These are phyloP conservation scores for Phytophthora brassicae DNA, from an alignment of 352 stramenopile species.

Conservation along the genomic window DNA sequence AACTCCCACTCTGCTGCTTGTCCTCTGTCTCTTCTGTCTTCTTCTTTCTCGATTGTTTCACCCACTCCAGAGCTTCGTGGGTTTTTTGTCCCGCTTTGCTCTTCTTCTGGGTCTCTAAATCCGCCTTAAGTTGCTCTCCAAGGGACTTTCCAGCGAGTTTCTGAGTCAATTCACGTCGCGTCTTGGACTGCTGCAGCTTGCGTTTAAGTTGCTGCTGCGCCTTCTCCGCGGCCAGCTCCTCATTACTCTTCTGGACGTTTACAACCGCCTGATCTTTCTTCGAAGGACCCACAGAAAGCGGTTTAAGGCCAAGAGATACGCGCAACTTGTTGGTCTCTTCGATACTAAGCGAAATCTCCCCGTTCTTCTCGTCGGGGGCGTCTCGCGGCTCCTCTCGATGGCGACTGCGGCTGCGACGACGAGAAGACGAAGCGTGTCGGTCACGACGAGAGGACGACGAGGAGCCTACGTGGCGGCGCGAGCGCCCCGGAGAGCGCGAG, in stretches of 20 bases:
- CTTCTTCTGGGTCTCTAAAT: conserved; percentile 14
- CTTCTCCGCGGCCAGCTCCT: conserved; percentile 52
- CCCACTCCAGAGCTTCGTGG: conserved; percentile 64
- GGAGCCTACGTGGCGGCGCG: conserved; percentile 17
- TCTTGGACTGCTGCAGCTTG: conserved; percentile 64
- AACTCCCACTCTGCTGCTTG: conserved; percentile 26
- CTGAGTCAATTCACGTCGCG: conserved; percentile 67
- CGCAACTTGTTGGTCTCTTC: conserved; percentile 84
- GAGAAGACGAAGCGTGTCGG: conserved; percentile 23
- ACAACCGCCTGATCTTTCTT: conserved; percentile 59
- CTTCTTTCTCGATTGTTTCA: conserved; percentile 51
- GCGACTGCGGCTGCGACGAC: conserved; percentile 31
- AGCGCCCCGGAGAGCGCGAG: conserved; percentile 30
- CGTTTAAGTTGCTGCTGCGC: conserved; percentile 52
- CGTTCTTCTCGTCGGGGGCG: conserved; percentile 58
- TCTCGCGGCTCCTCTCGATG: conserved; percentile 11
- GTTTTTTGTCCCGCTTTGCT: conserved; percentile 15
- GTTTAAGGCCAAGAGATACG: conserved; percentile 70
- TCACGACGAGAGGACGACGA: conserved; percentile 24
- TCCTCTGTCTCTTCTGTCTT: conserved; percentile 22
- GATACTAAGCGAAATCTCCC: conserved; percentile 81
- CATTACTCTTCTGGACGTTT: conserved; percentile 66
- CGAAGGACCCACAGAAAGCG: conserved; percentile 47
- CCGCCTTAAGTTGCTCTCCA: conserved; percentile 59
- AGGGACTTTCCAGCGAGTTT: conserved; percentile 76